Base-by-base conservation (phyloP, 176 grass and related monocot species). In the Bromus sterilis region DNA sequence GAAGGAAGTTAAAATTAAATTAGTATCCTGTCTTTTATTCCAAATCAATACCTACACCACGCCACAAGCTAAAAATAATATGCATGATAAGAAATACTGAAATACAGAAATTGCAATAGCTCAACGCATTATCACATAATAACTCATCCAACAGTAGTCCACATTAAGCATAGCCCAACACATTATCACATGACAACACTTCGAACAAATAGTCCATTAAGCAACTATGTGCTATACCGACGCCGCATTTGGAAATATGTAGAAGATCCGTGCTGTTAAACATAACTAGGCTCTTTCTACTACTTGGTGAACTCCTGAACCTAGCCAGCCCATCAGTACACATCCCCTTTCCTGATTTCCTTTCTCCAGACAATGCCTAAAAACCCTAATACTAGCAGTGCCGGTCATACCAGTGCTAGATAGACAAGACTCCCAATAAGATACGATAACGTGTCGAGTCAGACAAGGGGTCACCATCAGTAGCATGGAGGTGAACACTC, bases 1-100 rank as follows among this genome's bases (percentile, higher is more conserved):
- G 86, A 9, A 82, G 56, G 37, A 75, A 89, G 51, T 75, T 62
- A 75, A 66, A 24, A 82, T 11, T 76, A 49, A 34, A 75, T 87
- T 74, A 90, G 34, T 76, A 74, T 31, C 58, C 7, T 53, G 21
- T 65, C 42, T 46, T 72, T 13, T 29, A 56, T 25, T 61, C 35
- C 29, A 74, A 37, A 51, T 88, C 2, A 71, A 80, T 62, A 61
- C 56, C 74, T 36, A 66, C 26, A 84, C 15, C 15, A 15, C 40
- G 30, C 16, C 29, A 68, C 15, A 53, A 78, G 4, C 12, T 72
- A 56, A 78, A 83, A 64, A 46, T 36, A 86, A 67, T 11, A 85
- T 41, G 55, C 77, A 89, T 7, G 3, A 7, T 33, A 48, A 57
- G 75, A 34, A 71, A n/a, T n/a, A n/a, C n/a, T n/a, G n/a, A n/a